Evolutionary conservation across 2,329 filamentous ascomycete genomes (phyloP), one percentile per base, ranked within the genome.

Genomic region (Colletotrichum australisinense): DNA sequence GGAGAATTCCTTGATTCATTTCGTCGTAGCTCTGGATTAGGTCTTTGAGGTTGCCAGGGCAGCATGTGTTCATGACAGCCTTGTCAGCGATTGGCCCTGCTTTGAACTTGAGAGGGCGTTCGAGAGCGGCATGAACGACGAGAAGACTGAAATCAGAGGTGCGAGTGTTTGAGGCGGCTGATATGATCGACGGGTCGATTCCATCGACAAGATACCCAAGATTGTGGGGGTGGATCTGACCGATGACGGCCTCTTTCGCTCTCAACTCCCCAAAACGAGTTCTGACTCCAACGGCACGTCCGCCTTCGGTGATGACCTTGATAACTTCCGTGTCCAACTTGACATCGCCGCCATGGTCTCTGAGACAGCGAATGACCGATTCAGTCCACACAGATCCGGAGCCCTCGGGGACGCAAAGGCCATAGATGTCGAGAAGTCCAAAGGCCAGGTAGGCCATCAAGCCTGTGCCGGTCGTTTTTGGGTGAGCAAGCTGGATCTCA

Each of bases 361-460:
- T 32, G 26, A 57, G 28, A 57, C 55, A 57, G 8, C 55, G 55
- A 12, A 57, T 57, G 8, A 57, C 26, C 5, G 28, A 57, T 2
- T 57, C 30, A 4, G 28, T 57, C 12, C 19, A 57, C n/a, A 26
- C 55, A 12, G 55, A 57, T 30, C 55, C 55, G 16, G 55, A 19
- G 28, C 55, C 55, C 19, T 59, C 53, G 22, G 63, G 63, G 3
- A 59, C 63, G 4, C 32, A 57, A 9, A 67, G 52, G 1, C 63
- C 53, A 22, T 67, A 59, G 0, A 26, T 67, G 24, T 67, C 63
- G 11, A 67, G n/a, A n/a, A 67, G 63, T 4, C 63, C 63, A 32
- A 66, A 66, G 7, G 63, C 63, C 11, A 67, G 35, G 24, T 67
- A 67, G 6, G 42, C 63, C 63, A 67, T 67, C 11, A 59, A 38